phyloP scores from a whole-genome alignment of 371 early-diverging fungal species.

The Thermomucor indicae-seudaticae region DNA sequence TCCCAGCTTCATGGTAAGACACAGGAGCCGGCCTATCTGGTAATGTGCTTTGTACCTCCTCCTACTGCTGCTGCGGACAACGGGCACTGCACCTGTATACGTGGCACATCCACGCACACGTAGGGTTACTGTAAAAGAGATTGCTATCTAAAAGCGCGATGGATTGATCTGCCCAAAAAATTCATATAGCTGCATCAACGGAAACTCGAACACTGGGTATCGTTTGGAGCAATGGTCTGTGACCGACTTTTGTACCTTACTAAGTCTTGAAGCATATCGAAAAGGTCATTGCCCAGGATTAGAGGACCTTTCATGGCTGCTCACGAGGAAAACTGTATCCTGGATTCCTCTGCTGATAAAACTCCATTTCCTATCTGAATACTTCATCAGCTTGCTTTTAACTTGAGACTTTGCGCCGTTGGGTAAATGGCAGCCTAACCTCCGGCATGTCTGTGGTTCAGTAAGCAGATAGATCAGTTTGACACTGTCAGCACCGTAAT shows the following conservation, averaged over 20 bases:
- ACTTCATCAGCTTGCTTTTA: no score
- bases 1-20: constrained; percentile 9
- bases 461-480: background rate
- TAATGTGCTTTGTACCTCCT: no score
- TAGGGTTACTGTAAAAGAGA: constrained; percentile 1
- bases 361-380: constrained; percentile 35
- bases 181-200: background rate
- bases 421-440: no score
- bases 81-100: background rate
- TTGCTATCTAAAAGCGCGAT: background rate
- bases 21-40: background rate
- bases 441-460: constrained; percentile 12
- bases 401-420: no score
- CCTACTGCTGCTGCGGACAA: no score
- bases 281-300: constrained; percentile 33
- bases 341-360: constrained; percentile 30
- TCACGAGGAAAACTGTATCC: constrained; percentile 41
- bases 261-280: constrained; percentile 13
- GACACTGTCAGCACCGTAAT: background rate
- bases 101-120: constrained; percentile 2
- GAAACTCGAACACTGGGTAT: no score
- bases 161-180: background rate
- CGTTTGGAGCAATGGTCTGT: no score
- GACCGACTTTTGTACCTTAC: no score
- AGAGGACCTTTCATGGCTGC: constrained; percentile 42